Conservation (phyloP, 2,329 filamentous ascomycete species). For the Paecilomyces sp. region DNA sequence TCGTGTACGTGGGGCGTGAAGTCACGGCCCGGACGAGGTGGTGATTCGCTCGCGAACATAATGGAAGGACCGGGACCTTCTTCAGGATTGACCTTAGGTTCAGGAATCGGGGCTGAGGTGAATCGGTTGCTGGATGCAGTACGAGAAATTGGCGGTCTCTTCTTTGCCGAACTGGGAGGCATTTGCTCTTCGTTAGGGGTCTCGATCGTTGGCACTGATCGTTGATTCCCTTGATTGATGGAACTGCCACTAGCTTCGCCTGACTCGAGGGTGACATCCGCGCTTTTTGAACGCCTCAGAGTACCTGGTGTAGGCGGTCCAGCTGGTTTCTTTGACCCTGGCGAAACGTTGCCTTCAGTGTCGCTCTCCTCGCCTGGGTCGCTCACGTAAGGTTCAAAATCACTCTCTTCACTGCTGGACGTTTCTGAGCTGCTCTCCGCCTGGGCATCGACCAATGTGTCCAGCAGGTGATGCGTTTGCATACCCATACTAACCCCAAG, state of each 20-base stretch:
- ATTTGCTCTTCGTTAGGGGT: background rate
- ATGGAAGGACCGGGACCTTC: conserved; percentile 63
- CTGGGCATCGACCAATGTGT: conserved; percentile 51
- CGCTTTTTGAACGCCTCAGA: background rate
- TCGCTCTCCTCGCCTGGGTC: conserved; percentile 25
- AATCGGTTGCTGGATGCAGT: conserved; percentile 44
- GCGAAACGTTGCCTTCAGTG: conserved; percentile 5
- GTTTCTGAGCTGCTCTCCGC: conserved; percentile 41
- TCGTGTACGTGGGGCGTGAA: conserved; percentile 14
- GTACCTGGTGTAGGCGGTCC: background rate
- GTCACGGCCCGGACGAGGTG: conserved; percentile 16
- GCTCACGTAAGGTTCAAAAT: conserved; percentile 34
- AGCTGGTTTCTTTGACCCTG: background rate
- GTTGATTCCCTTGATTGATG: background rate
- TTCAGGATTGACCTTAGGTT: conserved; percentile 58
- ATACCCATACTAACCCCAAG: conserved; percentile 65
- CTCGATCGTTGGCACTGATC: background rate
- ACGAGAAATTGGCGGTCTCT: conserved; percentile 19
- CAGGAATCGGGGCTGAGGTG: conserved; percentile 65
- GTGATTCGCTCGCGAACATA: conserved; percentile 57
- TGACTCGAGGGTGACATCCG: background rate
- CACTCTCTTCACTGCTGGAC: conserved; percentile 31
- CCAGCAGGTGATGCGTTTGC: conserved; percentile 64
- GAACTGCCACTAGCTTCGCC: background rate
- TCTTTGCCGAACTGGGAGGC: conserved; percentile 2